A percentile compares a stretch with the other conserved stretches of the same genome.
Evolutionary conservation across 345 rosid species (phyloP).

Genomic region (Salix suchowensis): DNA sequence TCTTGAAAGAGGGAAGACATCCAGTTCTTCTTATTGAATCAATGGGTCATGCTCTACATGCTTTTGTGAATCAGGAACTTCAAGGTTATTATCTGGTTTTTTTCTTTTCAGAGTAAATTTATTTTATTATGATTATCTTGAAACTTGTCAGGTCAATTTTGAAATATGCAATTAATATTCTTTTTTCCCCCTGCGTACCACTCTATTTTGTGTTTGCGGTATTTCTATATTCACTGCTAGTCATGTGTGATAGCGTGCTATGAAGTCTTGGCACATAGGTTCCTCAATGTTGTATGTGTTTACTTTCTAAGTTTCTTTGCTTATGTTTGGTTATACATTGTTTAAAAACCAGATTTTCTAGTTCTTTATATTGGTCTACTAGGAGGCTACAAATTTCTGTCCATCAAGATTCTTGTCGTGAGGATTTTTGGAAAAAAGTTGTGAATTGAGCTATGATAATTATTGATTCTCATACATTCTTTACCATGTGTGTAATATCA

Average conservation of each 20-base stretch:
- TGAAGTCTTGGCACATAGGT: background rate
- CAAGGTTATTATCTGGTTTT: constrained; percentile 42
- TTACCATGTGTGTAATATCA: background rate
- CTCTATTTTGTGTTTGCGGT: background rate
- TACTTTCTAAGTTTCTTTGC: background rate
- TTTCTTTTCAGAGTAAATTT: background rate
- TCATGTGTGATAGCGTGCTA: background rate
- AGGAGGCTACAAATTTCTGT: background rate
- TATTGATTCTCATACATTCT: background rate
- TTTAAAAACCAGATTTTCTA: background rate
- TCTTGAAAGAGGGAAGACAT: constrained; percentile 48
- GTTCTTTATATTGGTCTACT: background rate
- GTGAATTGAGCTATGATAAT: background rate
- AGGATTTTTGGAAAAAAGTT: background rate
- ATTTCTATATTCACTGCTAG: background rate
- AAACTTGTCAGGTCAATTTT: background rate
- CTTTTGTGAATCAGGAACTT: constrained; percentile 67
- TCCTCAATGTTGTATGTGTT: background rate
- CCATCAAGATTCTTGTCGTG: background rate
- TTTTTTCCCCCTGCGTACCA: background rate
- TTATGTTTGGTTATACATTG: background rate
- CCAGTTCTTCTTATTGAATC: constrained; percentile 76
- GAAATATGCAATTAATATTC: background rate
- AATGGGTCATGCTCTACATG: constrained; percentile 86
- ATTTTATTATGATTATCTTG: background rate